Percentiles rank a stretch among this genome's conserved stretches.
phyloP scores from a whole-genome alignment of 2,329 filamentous ascomycete genomes.

The Aspergillus hortae region DNA sequence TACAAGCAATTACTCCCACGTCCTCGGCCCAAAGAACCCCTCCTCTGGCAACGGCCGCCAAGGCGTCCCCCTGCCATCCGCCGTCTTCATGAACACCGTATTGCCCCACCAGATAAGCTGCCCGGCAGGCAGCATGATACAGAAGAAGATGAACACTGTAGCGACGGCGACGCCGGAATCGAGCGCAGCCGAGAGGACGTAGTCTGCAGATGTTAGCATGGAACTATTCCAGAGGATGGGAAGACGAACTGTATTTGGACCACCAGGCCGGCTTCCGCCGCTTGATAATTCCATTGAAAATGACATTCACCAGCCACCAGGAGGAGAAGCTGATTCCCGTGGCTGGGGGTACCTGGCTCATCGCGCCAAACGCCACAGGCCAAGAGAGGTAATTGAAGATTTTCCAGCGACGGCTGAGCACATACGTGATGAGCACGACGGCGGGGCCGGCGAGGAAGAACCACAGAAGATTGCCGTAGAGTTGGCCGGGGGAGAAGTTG shows the following conservation, averaged over 20 bases:
- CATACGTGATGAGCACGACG: conserved; percentile 58
- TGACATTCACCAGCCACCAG: conserved; percentile 54
- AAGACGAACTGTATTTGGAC: conserved; percentile 42
- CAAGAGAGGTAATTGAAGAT: conserved; percentile 63
- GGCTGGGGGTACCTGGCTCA: conserved; percentile 63
- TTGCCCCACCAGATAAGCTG: conserved; percentile 44
- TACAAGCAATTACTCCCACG: conserved; percentile 13
- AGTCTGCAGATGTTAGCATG: conserved; percentile 26
- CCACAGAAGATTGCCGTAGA: conserved; percentile 64
- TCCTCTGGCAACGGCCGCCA: conserved; percentile 24
- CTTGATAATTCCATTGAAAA: conserved; percentile 47
- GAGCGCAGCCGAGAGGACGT: conserved; percentile 43
- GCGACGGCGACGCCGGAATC: conserved; percentile 43
- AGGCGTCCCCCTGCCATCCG: conserved; percentile 40
- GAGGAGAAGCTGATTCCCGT: conserved; percentile 68
- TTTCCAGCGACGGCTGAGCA: conserved; percentile 58
- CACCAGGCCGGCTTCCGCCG: conserved; percentile 45
- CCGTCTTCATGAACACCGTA: conserved; percentile 33
- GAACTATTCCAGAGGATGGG: background rate
- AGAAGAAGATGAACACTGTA: conserved; percentile 45
- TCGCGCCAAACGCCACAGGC: conserved; percentile 65
- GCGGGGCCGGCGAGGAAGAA: conserved; percentile 68
- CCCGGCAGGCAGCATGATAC: conserved; percentile 40
- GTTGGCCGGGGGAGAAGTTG: conserved; percentile 60
- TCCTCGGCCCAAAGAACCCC: conserved; percentile 30